Conservation (phyloP, 768 basidiomycete genomes). For the Rubroboletus pulcherrimus region DNA sequence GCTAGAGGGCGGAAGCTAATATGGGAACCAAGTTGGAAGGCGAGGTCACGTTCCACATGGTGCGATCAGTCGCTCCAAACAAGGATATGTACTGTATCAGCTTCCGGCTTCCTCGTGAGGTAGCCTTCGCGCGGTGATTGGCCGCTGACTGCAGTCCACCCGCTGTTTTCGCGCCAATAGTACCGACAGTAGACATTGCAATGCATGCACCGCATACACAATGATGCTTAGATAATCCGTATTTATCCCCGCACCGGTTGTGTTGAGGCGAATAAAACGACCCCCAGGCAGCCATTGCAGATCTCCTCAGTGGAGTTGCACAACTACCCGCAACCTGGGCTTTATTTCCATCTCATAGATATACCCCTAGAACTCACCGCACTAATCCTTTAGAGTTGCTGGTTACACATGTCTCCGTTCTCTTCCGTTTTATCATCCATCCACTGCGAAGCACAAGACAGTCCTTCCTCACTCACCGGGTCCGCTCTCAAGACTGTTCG, state of each 20-base stretch:
- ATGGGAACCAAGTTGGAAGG: slow-evolving; percentile 53
- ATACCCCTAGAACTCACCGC: slow-evolving; percentile 34
- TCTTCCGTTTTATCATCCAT: slow-evolving; percentile 46
- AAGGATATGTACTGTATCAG: slow-evolving; percentile 98
- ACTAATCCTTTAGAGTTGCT: slow-evolving; percentile 28
- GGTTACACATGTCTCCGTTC: slow-evolving; percentile 34
- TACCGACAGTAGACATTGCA: neutral
- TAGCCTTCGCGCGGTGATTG: slow-evolving; percentile 32
- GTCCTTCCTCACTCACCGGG: slow-evolving; percentile 42
- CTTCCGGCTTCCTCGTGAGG: slow-evolving; percentile 62
- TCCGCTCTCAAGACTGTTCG: slow-evolving; percentile 64
- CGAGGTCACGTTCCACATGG: slow-evolving; percentile 60
- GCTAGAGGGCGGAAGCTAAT: slow-evolving; percentile 67
- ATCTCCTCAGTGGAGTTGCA: slow-evolving; percentile 14
- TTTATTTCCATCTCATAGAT: slow-evolving; percentile 22
- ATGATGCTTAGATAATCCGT: slow-evolving; percentile 28
- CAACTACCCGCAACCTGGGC: slow-evolving; percentile 14
- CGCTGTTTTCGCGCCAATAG: slow-evolving; percentile 1
- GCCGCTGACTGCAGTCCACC: neutral
- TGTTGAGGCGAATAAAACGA: slow-evolving; percentile 2
- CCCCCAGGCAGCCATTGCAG: slow-evolving; percentile 2
- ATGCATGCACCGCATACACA: slow-evolving; percentile 10
- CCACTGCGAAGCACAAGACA: slow-evolving; percentile 48
- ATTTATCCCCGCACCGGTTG: slow-evolving; percentile 31
- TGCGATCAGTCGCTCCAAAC: slow-evolving; percentile 90